phyloP scores from a whole-genome alignment of 768 basidiomycete species.

The Filobasidium wieringae region DNA sequence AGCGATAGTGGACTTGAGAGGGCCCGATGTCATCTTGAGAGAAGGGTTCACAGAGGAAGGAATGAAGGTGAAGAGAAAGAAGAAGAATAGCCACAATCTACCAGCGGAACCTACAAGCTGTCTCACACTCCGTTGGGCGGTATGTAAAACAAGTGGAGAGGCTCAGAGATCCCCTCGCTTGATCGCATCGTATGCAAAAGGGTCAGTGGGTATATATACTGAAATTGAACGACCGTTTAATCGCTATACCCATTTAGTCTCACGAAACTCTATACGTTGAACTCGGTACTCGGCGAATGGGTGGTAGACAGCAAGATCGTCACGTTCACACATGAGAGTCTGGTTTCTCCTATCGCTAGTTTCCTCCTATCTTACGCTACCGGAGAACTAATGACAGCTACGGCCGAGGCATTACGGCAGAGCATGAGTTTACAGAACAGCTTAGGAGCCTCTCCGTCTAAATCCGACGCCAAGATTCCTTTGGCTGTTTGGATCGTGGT shows the following conservation, averaged over 20 bases:
- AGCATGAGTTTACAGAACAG: slow-evolving; percentile 40
- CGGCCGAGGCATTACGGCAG: slow-evolving; percentile 35
- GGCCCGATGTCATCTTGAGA: slow-evolving; percentile 55
- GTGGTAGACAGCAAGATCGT: slow-evolving; percentile 35
- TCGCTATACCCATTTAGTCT: slow-evolving; percentile 48
- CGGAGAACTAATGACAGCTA: slow-evolving; percentile 39
- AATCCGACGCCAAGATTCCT: slow-evolving; percentile 25
- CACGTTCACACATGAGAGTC: slow-evolving; percentile 40
- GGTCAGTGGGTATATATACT: slow-evolving; percentile 23
- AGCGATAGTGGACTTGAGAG: slow-evolving; percentile 60
- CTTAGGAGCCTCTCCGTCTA: slow-evolving; percentile 2
- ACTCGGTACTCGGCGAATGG: slow-evolving; percentile 44
- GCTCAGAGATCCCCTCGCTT: slow-evolving; percentile 48
- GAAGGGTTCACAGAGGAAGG: slow-evolving; percentile 39
- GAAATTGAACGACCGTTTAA: too few species aligned
- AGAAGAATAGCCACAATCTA: slow-evolving; percentile 43
- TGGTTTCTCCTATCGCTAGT: slow-evolving; percentile 31
- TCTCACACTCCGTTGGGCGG: slow-evolving; percentile 57
- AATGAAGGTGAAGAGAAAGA: slow-evolving; percentile 41
- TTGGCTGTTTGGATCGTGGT: slow-evolving; percentile 47
- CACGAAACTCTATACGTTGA: slow-evolving; percentile 49
- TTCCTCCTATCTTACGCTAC: slow-evolving; percentile 43
- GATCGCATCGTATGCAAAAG: slow-evolving; percentile 46
- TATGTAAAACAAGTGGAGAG: slow-evolving; percentile 46
- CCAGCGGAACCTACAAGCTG: slow-evolving; percentile 31